Evolutionary conservation across 202 grass and related monocot genomes (phyloP).

Genomic region (Panicum virgatum): DNA sequence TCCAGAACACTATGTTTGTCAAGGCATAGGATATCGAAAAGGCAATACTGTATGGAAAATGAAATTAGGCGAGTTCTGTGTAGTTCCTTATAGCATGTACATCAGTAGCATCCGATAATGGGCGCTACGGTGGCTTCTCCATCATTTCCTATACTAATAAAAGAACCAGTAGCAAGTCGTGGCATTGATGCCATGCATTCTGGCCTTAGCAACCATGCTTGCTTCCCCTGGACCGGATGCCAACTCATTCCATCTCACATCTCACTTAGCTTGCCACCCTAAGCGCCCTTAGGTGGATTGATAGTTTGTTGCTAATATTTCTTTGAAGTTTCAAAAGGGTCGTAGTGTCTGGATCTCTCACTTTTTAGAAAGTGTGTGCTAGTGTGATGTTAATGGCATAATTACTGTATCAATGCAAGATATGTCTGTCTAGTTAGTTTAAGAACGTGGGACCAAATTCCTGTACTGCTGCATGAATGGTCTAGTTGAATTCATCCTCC

Average conservation of each 20-base stretch:
- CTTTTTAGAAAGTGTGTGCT: neutral
- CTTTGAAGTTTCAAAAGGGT: neutral
- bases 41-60: neutral
- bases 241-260: neutral
- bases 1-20: neutral
- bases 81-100: neutral
- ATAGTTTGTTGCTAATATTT: neutral
- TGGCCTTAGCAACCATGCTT: neutral
- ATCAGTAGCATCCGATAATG: neutral
- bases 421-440: neutral
- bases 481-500: neutral
- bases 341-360: conserved; percentile 3
- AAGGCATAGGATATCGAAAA: neutral
- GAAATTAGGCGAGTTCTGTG: neutral
- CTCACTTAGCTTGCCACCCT: neutral
- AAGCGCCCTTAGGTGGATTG: neutral
- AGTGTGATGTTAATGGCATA: neutral
- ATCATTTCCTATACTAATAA: neutral
- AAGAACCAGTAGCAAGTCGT: neutral
- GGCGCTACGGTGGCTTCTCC: neutral
- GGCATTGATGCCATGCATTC: neutral
- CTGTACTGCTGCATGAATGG: neutral
- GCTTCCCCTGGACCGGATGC: neutral
- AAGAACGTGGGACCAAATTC: neutral
- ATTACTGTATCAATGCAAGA: neutral